Evolutionary conservation across 257 asterid species (phyloP).

Genomic region (Przewalskia tangutica): DNA sequence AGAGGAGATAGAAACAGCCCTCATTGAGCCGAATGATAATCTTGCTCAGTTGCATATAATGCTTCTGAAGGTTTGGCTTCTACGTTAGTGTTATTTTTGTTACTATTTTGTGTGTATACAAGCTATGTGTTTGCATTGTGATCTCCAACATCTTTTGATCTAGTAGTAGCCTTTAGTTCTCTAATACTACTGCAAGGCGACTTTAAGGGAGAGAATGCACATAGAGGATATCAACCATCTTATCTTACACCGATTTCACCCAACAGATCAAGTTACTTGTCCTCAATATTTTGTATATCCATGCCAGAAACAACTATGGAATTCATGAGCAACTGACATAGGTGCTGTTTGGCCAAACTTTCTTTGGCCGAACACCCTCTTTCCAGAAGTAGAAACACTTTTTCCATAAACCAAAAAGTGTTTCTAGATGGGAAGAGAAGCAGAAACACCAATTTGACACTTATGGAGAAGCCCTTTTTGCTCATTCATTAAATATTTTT

Average conservation of each 20-base stretch:
- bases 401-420: too few species aligned
- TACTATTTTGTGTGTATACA: background rate
- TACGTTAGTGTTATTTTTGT: background rate
- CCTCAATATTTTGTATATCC: background rate
- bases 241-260: background rate
- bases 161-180: background rate
- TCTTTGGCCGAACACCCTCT: too few species aligned
- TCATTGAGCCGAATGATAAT: slow-evolving; percentile 50
- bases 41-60: slow-evolving; percentile 65
- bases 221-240: background rate
- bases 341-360: too few species aligned
- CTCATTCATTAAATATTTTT: too few species aligned
- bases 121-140: background rate
- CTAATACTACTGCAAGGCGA: background rate
- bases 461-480: too few species aligned
- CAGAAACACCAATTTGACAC: too few species aligned
- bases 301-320: background rate
- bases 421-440: too few species aligned
- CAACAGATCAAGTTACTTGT: background rate
- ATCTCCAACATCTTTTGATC: background rate
- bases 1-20: slow-evolving; percentile 74
- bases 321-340: background rate
- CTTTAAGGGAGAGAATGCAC: background rate
- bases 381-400: too few species aligned
- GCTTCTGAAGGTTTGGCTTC: slow-evolving; percentile 55